Evolutionary conservation across 2,329 filamentous ascomycete genomes (phyloP), one percentile per base, ranked within the genome.

Genomic region (Metarhizium anisopliae): DNA sequence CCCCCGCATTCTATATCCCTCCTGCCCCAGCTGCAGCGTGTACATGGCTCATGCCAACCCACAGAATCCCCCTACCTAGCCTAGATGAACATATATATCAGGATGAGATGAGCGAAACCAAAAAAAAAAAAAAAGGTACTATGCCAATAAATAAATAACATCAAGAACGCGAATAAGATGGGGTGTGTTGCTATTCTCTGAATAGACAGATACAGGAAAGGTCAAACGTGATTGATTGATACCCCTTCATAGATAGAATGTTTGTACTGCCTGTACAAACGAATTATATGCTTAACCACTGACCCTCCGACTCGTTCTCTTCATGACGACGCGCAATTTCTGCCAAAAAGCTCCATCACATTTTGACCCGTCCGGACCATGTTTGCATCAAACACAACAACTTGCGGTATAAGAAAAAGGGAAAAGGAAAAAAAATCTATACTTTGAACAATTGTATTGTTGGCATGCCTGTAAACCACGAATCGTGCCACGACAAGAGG

Each of bases 241-340:
- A 55, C 53, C 56, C 55, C 56, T 29, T 45, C n/a, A 56, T 56
- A 56, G 45, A 56, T 54, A 40, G 47, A 56, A n/a, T 30, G 11
- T 8, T 49, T 49, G 25, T 30, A 14, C 25, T 47, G 25, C 38
- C 13, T 49, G 20, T 30, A 16, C 45, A 13, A 13, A 10, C 45
- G 20, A 49, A 49, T 40, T 49, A 49, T 30, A 49, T 30, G 20
- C 45, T 49, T 49, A 49, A 8, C 25, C 45, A 29, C 7, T 6
- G 42, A 45, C 42, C n/a, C n/a, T 2, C 13, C 5, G 38, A 5
- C 38, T 40, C 32, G 14, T 40, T 11, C 38, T 16, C 11, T 11
- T 40, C 11, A 16, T 35, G 32, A 40, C 38, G 11, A 40, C 38
- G 13, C 13, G 13, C 14, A 16, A 40, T n/a, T 16, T 40, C 11